Base-by-base conservation (phyloP, 2,329 filamentous ascomycete genomes). In the Tolypocladium endophyticum region DNA sequence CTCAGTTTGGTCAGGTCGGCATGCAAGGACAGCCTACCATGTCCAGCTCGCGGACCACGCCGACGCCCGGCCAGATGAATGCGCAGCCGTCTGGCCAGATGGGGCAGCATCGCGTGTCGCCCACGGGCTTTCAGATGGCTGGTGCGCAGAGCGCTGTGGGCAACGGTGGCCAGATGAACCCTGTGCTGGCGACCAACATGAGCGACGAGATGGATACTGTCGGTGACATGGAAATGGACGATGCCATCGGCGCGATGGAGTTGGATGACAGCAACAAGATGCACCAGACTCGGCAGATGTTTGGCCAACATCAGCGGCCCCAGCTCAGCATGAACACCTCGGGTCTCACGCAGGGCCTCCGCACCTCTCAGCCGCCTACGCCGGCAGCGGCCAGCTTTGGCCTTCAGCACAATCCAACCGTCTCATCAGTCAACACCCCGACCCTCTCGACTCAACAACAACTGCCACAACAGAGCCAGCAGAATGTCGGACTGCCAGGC, bases 151-250 rank as follows among this genome's bases (percentile, higher is more conserved):
- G 60, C 36, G 53, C 64, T 16, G 66, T 62, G 20, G 54, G 66
- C 14, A 69, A 70, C 50, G 68, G 67, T 55, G 58, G 74, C 50
- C 74, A 77, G 57, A 75, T 79, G 64, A 69, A 78, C 60, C 73
- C 73, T 9, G 74, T 77, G 59, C 74, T 82, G 60, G 78, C 64
- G 45, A 67, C 66, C 55, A 74, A 69, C 58, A 61, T 74, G 47
- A 69, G 70, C 50, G 75, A 87, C 61, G 88, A 96, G 62, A 86
- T 96, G 79, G 92, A 96, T 69, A 86, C 90, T 23, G 84, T 95
- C 36, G 92, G 91, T 58, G 91, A 96, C 69, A 97, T 97, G 93
- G 93, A 97, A 69, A 89, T 97, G 87, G 93, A 97, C 69, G 92
- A 96, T 67, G 83, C 86, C 9, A 80, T 89, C 56, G 86, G 84